Percentiles rank a stretch among this genome's conserved stretches.
Evolutionary conservation across 1,284 basidiomycete species (phyloP).

Genomic region (Peniophora sp.): DNA sequence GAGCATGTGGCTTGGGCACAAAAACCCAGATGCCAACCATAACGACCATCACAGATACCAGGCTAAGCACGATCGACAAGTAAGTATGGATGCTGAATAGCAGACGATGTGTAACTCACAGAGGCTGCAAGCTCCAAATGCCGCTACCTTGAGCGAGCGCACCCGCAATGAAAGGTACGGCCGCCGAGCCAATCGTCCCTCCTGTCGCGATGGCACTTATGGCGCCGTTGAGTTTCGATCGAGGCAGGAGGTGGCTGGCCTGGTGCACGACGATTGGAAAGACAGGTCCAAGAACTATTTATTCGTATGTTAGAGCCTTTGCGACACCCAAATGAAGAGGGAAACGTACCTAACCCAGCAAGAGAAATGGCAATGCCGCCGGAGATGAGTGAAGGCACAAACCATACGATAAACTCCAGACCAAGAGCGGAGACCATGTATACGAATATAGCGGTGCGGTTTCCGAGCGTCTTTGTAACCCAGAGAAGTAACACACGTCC

Average conservation of each 20-base stretch:
- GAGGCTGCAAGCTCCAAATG: constrained; percentile 42
- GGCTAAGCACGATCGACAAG: constrained; percentile 18
- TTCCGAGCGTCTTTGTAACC: constrained; percentile 40
- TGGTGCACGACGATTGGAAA: constrained; percentile 47
- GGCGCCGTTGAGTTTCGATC: constrained; percentile 40
- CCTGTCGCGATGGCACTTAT: constrained; percentile 48
- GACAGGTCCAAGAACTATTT: constrained; percentile 33
- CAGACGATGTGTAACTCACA: constrained; percentile 30
- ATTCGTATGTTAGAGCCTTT: too few species aligned
- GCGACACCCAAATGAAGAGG: too few species aligned
- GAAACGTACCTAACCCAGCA: constrained; percentile 29
- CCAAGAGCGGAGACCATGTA: constrained; percentile 29
- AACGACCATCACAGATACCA: constrained; percentile 33
- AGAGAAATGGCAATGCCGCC: constrained; percentile 43
- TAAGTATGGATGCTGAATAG: background rate
- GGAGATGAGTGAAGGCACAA: constrained; percentile 42
- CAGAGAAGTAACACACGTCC: constrained; percentile 37
- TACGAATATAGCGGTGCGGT: constrained; percentile 28
- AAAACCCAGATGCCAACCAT: constrained; percentile 33
- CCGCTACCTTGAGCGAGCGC: constrained; percentile 39
- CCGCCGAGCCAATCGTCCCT: constrained; percentile 41
- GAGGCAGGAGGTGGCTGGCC: constrained; percentile 35
- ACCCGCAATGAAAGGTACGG: constrained; percentile 47
- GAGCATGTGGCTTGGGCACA: constrained; percentile 2
- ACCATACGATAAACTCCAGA: constrained; percentile 49